phyloP scores from a whole-genome alignment of 2,329 filamentous ascomycete species.

The Clonostachys sp. region DNA sequence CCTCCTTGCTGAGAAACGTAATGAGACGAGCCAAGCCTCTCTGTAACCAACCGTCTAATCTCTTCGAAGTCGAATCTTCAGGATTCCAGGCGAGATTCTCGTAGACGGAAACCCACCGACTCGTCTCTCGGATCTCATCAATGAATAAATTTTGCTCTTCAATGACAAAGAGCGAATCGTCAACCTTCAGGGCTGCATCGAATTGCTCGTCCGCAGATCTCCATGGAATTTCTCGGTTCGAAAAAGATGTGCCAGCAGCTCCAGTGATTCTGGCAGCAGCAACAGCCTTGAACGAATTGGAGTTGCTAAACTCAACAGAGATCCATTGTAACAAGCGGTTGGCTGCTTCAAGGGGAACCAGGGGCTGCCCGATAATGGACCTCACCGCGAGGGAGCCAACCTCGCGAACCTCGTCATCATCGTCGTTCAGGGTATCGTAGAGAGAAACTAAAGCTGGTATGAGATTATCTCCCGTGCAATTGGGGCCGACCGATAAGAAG shows the following conservation, averaged over 20 bases:
- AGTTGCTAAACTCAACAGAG: conserved; percentile 21
- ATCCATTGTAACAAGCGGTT: conserved; percentile 39
- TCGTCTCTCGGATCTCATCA: conserved; percentile 72
- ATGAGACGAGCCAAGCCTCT: conserved; percentile 41
- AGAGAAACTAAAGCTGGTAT: conserved; percentile 59
- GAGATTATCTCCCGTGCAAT: conserved; percentile 24
- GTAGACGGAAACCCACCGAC: conserved; percentile 60
- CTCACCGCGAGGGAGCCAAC: conserved; percentile 48
- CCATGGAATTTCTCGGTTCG: conserved; percentile 6
- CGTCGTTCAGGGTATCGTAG: conserved; percentile 78
- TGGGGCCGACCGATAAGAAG: conserved; percentile 20
- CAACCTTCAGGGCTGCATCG: conserved; percentile 39
- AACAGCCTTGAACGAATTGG: conserved; percentile 28
- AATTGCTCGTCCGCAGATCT: conserved; percentile 32
- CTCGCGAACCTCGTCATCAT: conserved; percentile 84
- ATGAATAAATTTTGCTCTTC: conserved; percentile 96
- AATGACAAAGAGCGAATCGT: conserved; percentile 73
- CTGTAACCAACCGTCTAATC: conserved; percentile 40
- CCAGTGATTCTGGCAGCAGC: conserved; percentile 35
- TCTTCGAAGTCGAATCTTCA: conserved; percentile 12
- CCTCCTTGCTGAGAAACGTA: conserved; percentile 16
- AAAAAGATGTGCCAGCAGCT: conserved; percentile 5
- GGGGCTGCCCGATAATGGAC: conserved; percentile 35
- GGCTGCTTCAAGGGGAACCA: conserved; percentile 43
- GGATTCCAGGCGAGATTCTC: conserved; percentile 11